Evolutionary conservation across 2,329 filamentous ascomycete genomes (phyloP).

Genomic region (Lasiodiplodia gonubiensis): DNA sequence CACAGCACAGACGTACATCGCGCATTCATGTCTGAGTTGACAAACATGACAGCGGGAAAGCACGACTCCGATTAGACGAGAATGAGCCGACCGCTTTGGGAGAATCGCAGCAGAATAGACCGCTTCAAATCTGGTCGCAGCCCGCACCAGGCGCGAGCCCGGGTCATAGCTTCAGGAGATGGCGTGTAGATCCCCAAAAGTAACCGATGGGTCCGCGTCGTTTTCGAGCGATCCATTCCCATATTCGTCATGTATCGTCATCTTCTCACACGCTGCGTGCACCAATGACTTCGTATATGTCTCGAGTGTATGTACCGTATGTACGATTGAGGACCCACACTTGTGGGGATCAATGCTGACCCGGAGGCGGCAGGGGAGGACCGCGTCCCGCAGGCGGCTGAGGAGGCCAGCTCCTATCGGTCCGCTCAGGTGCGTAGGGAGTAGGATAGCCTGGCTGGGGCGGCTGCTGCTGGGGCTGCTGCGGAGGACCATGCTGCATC

Average conservation of each 20-base stretch:
- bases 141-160: background rate
- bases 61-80: background rate
- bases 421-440: slow-evolving; percentile 35
- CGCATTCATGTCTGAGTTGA: no score
- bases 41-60: no score
- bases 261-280: background rate
- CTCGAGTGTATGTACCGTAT: slow-evolving; percentile 15
- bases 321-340: slow-evolving; percentile 4
- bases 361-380: slow-evolving; percentile 20
- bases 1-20: background rate
- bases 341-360: slow-evolving; percentile 14
- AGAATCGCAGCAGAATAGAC: background rate
- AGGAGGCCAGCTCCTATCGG: slow-evolving; percentile 39
- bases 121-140: background rate
- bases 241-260: background rate
- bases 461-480: slow-evolving; percentile 28
- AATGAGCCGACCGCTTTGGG: background rate
- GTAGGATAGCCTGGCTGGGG: slow-evolving; percentile 33
- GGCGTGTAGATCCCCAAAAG: background rate
- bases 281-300: slow-evolving; percentile 7
- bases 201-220: background rate
- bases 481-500: slow-evolving; percentile 31
- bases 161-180: background rate
- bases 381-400: slow-evolving; percentile 18
- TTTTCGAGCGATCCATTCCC: background rate